Percentiles rank a stretch among this genome's conserved stretches.
These are phyloP conservation scores for Luffa aegyptiaca DNA, from an alignment of 306 rosid genomes.

Conservation along the genomic window DNA sequence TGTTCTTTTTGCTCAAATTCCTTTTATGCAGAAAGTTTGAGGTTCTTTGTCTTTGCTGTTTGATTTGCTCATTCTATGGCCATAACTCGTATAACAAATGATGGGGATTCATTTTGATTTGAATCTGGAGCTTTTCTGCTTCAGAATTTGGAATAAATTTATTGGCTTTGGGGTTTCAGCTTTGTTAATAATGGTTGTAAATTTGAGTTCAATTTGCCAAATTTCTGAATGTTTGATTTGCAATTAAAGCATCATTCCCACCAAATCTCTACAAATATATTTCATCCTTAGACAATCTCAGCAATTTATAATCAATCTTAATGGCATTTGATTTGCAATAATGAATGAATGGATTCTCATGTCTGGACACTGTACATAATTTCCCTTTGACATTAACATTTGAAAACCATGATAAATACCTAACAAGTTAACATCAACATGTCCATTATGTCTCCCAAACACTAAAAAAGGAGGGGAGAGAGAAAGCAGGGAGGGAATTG, in stretches of 20 bases:
- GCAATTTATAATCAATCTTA: neutral
- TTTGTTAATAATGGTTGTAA: neutral
- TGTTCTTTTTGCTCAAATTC: slow-evolving; percentile 12
- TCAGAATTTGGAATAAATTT: slow-evolving; percentile 7
- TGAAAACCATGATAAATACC: neutral
- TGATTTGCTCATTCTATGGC: neutral
- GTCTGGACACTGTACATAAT: too few relatives aligned
- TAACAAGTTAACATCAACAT: neutral
- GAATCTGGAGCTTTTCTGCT: neutral
- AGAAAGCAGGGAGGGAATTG: neutral
- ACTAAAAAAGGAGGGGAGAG: too few relatives aligned
- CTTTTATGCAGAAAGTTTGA: slow-evolving; percentile 11
- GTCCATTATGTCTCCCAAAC: too few relatives aligned
- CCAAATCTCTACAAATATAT: neutral
- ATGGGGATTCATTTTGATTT: slow-evolving; percentile 1
- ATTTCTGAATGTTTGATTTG: neutral
- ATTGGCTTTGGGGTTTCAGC: neutral
- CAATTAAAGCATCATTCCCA: neutral
- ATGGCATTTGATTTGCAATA: neutral
- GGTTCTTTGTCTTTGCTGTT: neutral
- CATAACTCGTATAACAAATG: neutral
- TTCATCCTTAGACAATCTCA: neutral
- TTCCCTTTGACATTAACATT: neutral
- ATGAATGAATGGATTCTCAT: too few relatives aligned
- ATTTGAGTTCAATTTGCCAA: neutral